These are phyloP conservation scores for Pharnaceum exiguum DNA, from an alignment of 148 eudicot genomes.

Conservation along the genomic window DNA sequence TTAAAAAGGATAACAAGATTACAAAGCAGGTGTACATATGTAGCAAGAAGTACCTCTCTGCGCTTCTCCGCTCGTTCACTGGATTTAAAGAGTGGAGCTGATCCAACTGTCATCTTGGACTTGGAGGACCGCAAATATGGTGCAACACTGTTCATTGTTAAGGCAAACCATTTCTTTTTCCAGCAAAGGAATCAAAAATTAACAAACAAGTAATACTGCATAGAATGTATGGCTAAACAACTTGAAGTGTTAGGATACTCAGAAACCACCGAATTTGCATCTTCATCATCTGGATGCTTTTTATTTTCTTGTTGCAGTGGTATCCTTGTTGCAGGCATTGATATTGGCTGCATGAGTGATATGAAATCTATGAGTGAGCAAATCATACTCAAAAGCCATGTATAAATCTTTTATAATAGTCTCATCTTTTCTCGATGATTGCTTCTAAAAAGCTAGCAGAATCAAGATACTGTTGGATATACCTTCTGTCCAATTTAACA, in stretches of 20 bases:
- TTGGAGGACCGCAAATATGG: slow-evolving; percentile 32
- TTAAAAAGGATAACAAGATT: neutral
- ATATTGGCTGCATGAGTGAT: slow-evolving; percentile 34
- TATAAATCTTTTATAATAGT: neutral
- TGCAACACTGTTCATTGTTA: slow-evolving; percentile 37
- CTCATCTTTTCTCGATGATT: neutral
- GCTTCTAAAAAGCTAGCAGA: neutral
- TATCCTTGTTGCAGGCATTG: slow-evolving; percentile 44
- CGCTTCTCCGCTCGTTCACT: slow-evolving; percentile 83
- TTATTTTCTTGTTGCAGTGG: slow-evolving; percentile 54
- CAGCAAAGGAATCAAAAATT: neutral
- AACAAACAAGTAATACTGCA: neutral
- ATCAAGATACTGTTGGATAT: too few species aligned
- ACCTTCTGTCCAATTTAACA: too few species aligned
- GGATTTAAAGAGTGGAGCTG: slow-evolving; percentile 70
- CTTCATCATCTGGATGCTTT: slow-evolving; percentile 71
- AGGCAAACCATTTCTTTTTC: slow-evolving; percentile 23
- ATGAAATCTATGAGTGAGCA: neutral
- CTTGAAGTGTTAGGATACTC: slow-evolving; percentile 52
- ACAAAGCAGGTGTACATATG: neutral
- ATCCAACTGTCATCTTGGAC: slow-evolving; percentile 44
- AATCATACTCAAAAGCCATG: neutral
- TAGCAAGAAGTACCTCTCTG: slow-evolving; percentile 52
- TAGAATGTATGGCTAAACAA: neutral
- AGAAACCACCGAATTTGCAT: slow-evolving; percentile 56